Evolutionary conservation across 2,329 filamentous ascomycete genomes (phyloP).

Genomic region (Ophiostoma ips): DNA sequence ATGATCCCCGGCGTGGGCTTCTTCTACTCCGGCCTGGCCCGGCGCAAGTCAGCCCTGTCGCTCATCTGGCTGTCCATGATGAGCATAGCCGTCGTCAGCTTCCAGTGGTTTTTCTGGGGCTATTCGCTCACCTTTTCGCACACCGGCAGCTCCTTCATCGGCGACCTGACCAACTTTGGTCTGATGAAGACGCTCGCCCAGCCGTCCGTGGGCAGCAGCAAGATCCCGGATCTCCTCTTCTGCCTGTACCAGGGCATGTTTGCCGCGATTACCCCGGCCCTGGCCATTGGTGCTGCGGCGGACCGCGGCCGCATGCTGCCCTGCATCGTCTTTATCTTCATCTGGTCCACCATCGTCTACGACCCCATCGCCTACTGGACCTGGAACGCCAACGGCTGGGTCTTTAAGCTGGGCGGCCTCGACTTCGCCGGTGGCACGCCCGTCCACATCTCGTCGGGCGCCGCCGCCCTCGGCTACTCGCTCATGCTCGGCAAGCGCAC

Average conservation of each 20-base stretch:
- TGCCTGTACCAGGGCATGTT: slow-evolving; percentile 85
- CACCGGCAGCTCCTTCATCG: slow-evolving; percentile 63
- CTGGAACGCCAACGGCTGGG: slow-evolving; percentile 77
- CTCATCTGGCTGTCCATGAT: slow-evolving; percentile 78
- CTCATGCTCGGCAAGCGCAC: slow-evolving; percentile 80
- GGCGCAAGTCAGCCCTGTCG: slow-evolving; percentile 77
- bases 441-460: slow-evolving; percentile 75
- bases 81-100: slow-evolving; percentile 63
- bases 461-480: slow-evolving; percentile 75
- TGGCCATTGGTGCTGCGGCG: slow-evolving; percentile 45
- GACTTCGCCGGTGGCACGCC: slow-evolving; percentile 87
- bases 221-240: slow-evolving; percentile 71
- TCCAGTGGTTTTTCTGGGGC: slow-evolving; percentile 96
- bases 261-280: slow-evolving; percentile 53
- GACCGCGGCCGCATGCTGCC: slow-evolving; percentile 81
- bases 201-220: slow-evolving; percentile 57
- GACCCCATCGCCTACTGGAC: slow-evolving; percentile 93
- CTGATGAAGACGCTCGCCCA: slow-evolving; percentile 62
- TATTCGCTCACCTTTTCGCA: slow-evolving; percentile 79
- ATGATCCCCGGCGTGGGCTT: slow-evolving; percentile 93
- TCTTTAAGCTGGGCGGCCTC: slow-evolving; percentile 62
- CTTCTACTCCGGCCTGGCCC: slow-evolving; percentile 84
- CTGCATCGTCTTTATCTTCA: slow-evolving; percentile 81
- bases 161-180: slow-evolving; percentile 68
- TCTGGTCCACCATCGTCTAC: slow-evolving; percentile 84